phyloP scores from a whole-genome alignment of 1,284 basidiomycete species.

The Kwoniella shivajii region DNA sequence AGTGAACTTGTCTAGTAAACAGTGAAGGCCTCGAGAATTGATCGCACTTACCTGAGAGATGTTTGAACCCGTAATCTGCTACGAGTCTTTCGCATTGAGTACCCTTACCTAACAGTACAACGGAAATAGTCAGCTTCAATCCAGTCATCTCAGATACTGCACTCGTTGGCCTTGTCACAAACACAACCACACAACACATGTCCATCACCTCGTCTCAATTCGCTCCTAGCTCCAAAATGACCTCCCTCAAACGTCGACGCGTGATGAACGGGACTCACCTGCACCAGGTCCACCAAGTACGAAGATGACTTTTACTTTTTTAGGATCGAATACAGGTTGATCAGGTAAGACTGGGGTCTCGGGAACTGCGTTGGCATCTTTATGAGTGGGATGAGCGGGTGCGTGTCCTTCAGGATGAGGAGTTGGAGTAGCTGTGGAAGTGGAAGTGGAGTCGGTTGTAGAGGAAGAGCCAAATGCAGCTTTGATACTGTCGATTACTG shows the following conservation, averaged over 20 bases:
- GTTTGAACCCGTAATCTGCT: slow-evolving; percentile 85
- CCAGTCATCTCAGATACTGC: not conserved
- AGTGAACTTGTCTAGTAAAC: not conserved
- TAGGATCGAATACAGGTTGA: slow-evolving; percentile 66
- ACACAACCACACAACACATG: too few relatives aligned
- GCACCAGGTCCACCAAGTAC: slow-evolving; percentile 97
- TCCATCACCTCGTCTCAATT: too few relatives aligned
- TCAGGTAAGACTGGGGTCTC: slow-evolving; percentile 17
- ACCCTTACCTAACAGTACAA: slow-evolving; percentile 73
- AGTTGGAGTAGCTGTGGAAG: not conserved
- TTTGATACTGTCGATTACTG: slow-evolving; percentile 61
- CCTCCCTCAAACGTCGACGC: too few relatives aligned
- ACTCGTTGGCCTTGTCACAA: not conserved
- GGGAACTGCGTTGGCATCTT: slow-evolving; percentile 9
- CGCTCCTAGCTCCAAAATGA: too few relatives aligned
- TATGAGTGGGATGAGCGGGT: slow-evolving; percentile 9
- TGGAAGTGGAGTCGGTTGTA: slow-evolving; percentile 10
- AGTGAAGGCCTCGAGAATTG: not conserved
- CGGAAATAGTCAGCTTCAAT: not conserved
- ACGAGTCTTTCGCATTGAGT: slow-evolving; percentile 91
- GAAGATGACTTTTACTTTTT: slow-evolving; percentile 85
- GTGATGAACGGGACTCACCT: slow-evolving; percentile 65
- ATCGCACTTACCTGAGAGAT: slow-evolving; percentile 76
- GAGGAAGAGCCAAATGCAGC: slow-evolving; percentile 48
- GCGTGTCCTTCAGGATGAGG: slow-evolving; percentile 8